Evolutionary conservation across 2,329 filamentous ascomycete genomes (phyloP), one percentile per base, ranked within the genome.

Genomic region (Penicillium sp.): DNA sequence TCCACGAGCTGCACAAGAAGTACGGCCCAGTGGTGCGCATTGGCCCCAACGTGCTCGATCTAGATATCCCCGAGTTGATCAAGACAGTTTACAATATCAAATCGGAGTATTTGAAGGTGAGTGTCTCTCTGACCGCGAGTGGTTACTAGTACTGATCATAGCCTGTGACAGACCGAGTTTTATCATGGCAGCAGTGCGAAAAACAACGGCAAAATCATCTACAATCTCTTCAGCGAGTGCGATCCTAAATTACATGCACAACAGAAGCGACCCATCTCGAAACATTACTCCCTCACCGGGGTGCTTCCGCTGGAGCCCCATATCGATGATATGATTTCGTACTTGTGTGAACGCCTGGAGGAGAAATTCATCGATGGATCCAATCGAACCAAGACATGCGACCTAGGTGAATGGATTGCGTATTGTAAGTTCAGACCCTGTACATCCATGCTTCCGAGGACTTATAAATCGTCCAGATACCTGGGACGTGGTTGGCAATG

Each of bases 11-110:
- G 4, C 77, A 78, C 56, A 66, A 69, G 7, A 69, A 72, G 57
- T 73, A 78, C 58, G 77, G 77, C 0, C 75, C 76, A 0, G 70
- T 77, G 10, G 75, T 80, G 3, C 75, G 75, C 8, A 72, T 78
- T n/a, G 75, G 70, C 0, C 78, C 78, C 4, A 76, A 75, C 40
- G 58, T 74, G 2, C 59, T 79, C 2, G 72, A 74, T 40, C 61
- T 79, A 5, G 73, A 77, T 51, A 64, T 71, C 0, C 76, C 77
- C 0, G 71, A 73, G 27, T 55, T 78, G 52, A 69, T 74, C 58
- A 73, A 73, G 50, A 69, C 68, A 1, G 62, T 78, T 9, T 79
- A 77, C 41, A 71, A 62, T 57, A 70, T 69, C 21, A 67, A 74
- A 49, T 68, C 64, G 7, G 69, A 70, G 21, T 65, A 61, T 50